These are phyloP conservation scores for Pseudonitzschia delicatissima DNA, from an alignment of 108 stramenopile species.

Conservation along the genomic window DNA sequence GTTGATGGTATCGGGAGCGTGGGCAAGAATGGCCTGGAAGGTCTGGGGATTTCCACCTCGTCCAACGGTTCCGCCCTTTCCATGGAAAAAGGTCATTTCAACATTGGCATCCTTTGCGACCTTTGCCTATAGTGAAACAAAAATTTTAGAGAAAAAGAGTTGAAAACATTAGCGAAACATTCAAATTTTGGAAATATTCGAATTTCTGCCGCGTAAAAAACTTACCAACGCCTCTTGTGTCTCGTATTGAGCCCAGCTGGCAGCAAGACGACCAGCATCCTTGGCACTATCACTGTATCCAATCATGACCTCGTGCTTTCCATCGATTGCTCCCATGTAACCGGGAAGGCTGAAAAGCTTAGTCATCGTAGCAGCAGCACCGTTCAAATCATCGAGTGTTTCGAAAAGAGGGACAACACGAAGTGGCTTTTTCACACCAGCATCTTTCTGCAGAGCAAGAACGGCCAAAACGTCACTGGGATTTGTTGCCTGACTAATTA, in stretches of 20 bases:
- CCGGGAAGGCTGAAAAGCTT: constrained; percentile 80
- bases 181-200: not conserved
- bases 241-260: constrained; percentile 94
- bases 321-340: constrained; percentile 84
- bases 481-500: constrained; percentile 91
- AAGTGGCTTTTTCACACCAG: constrained; percentile 87
- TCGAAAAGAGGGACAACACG: constrained; percentile 97
- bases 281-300: constrained; percentile 97
- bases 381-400: constrained; percentile 92
- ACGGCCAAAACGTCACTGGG: constrained; percentile 95
- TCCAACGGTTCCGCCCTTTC: constrained; percentile 97
- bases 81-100: constrained; percentile 91
- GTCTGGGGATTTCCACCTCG: constrained; percentile 91
- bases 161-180: too few relatives aligned
- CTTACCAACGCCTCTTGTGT: constrained; percentile 83
- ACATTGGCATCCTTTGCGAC: constrained; percentile 70
- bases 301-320: constrained; percentile 97
- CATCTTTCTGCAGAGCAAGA: constrained; percentile 88
- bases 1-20: constrained; percentile 94
- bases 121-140: constrained; percentile 61
- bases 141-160: constrained; percentile 4
- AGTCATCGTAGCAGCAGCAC: constrained; percentile 84
- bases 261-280: constrained; percentile 95
- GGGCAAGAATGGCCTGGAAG: constrained; percentile 86
- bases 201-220: constrained; percentile 40